Conservation (phyloP, 2,329 filamentous ascomycete genomes). For the Xenoacremonium recifei region DNA sequence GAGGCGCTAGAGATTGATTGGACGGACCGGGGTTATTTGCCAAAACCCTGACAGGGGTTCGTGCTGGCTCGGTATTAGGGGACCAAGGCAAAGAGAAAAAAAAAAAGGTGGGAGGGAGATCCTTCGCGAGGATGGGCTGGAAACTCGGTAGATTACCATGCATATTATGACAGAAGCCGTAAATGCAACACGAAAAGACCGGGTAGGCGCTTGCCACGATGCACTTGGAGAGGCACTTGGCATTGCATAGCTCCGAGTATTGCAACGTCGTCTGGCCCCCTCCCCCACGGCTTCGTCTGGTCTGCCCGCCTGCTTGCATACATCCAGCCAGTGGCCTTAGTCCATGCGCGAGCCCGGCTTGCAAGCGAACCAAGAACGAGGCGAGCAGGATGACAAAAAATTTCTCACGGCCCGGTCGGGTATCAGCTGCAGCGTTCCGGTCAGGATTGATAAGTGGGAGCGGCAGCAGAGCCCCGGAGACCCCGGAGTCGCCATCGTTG, state of each 20-base stretch:
- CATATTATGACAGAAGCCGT: neutral
- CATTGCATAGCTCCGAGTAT: neutral
- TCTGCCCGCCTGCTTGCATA: no score
- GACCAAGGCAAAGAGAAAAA: neutral
- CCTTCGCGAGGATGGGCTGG: neutral
- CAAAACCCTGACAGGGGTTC: conserved; percentile 2
- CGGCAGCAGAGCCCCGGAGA: neutral
- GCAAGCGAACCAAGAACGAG: neutral
- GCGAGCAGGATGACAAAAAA: neutral
- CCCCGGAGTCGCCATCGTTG: neutral
- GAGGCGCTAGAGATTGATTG: conserved; percentile 26
- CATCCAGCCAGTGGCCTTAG: no score
- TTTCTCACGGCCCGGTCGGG: neutral
- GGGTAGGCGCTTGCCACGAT: neutral
- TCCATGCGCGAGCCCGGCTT: neutral
- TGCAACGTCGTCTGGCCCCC: no score
- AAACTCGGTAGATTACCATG: neutral
- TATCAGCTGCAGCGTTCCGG: neutral
- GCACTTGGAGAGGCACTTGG: neutral
- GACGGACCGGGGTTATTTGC: conserved; percentile 14
- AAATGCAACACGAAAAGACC: neutral
- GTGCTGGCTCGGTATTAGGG: neutral
- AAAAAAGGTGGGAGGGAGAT: neutral
- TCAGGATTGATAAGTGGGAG: neutral
- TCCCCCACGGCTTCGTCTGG: no score